These are phyloP conservation scores for Suillus tomentosus DNA, from an alignment of 768 basidiomycete species.

Conservation along the genomic window DNA sequence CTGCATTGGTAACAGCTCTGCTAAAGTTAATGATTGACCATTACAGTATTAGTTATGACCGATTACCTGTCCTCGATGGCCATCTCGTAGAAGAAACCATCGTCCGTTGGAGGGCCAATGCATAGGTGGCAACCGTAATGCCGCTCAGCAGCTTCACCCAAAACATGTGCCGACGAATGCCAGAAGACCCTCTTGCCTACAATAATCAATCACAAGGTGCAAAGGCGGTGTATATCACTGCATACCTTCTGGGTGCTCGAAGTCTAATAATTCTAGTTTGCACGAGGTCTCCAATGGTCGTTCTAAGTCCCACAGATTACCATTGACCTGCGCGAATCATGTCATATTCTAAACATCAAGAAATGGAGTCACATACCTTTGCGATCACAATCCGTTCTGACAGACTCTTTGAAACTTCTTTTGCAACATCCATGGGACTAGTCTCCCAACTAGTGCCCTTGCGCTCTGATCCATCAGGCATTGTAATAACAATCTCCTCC, in stretches of 20 bases:
- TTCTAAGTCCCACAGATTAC: conserved; percentile 90
- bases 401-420: conserved; percentile 82
- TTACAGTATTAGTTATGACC: background rate
- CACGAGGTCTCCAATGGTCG: conserved; percentile 88
- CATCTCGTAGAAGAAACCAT: conserved; percentile 99
- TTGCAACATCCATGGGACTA: conserved; percentile 87
- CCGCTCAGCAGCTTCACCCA: conserved; percentile 94
- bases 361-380: conserved; percentile 56
- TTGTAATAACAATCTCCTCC: conserved; percentile 78
- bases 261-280: conserved; percentile 85
- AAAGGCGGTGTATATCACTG: background rate
- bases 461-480: conserved; percentile 84
- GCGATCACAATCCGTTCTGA: conserved; percentile 91
- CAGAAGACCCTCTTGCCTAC: conserved; percentile 96
- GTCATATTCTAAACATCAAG: conserved; percentile 5
- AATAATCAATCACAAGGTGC: conserved; percentile 7
- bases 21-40: background rate
- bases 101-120: conserved; percentile 94
- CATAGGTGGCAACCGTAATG: conserved; percentile 98
- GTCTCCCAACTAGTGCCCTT: conserved; percentile 94
- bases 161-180: conserved; percentile 98
- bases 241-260: conserved; percentile 86
- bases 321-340: conserved; percentile 62
- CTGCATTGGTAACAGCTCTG: conserved; percentile 76
- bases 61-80: conserved; percentile 74